phyloP scores from a whole-genome alignment of 2,329 filamentous ascomycete species.

The Xylaria sp. region DNA sequence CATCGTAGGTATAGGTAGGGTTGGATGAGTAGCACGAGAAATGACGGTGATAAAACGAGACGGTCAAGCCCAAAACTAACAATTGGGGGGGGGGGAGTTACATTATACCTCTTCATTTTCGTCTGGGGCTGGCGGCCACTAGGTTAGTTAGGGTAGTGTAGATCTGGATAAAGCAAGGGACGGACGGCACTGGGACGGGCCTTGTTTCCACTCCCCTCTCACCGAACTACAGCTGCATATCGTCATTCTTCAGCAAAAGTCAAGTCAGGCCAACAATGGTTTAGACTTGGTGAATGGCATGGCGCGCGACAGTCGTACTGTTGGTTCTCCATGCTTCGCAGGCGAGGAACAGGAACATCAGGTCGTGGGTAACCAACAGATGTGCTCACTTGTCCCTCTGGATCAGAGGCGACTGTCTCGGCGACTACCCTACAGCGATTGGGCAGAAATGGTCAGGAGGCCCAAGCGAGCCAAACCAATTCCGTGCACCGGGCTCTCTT shows the following conservation, averaged over 20 bases:
- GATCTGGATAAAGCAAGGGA: conserved; percentile 42
- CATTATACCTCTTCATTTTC: conserved; percentile 35
- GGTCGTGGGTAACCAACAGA: conserved; percentile 20
- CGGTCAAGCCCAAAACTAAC: conserved; percentile 36
- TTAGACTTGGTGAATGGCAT: conserved; percentile 9
- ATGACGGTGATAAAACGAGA: conserved; percentile 39
- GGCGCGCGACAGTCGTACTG: conserved; percentile 16
- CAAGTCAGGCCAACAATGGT: conserved; percentile 34
- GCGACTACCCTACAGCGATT: conserved; percentile 50
- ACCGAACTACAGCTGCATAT: conserved; percentile 32
- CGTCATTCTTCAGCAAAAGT: conserved; percentile 41
- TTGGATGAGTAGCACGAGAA: conserved; percentile 43
- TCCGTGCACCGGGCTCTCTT: conserved; percentile 55
- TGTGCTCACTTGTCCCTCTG: conserved; percentile 45
- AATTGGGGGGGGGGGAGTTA: conserved; percentile 19
- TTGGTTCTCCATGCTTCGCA: conserved; percentile 14
- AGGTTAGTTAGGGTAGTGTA: conserved; percentile 28
- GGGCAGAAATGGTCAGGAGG: conserved; percentile 56
- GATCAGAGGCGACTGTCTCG: conserved; percentile 46
- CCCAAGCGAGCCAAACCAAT: conserved; percentile 54
- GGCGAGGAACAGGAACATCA: conserved; percentile 13
- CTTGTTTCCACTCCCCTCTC: conserved; percentile 43
- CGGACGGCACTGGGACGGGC: conserved; percentile 40
- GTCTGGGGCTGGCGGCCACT: conserved; percentile 36
- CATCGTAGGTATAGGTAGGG: conserved; percentile 36